These are phyloP conservation scores for Ilyonectria mors-panacis DNA, from an alignment of 2,329 filamentous ascomycete genomes.

Conservation along the genomic window DNA sequence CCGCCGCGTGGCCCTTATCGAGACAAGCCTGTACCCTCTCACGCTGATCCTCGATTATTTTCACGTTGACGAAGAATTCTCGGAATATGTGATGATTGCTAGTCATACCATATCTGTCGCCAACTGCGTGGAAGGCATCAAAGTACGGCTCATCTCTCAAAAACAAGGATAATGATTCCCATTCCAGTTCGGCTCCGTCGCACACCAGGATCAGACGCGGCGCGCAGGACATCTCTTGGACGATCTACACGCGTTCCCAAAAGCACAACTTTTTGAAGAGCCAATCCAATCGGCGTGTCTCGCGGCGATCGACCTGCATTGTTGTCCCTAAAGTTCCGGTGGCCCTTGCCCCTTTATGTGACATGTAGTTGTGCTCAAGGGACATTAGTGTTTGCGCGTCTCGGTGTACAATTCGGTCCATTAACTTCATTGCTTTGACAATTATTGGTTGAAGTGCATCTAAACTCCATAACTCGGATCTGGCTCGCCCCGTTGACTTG, in stretches of 20 bases:
- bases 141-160: slow-evolving; percentile 34
- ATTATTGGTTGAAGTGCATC: not conserved
- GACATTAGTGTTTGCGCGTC: not conserved
- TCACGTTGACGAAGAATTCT: slow-evolving; percentile 4
- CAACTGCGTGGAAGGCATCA: slow-evolving; percentile 26
- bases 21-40: not conserved
- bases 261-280: not conserved
- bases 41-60: slow-evolving; percentile 35
- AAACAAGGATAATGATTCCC: slow-evolving; percentile 11
- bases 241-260: slow-evolving; percentile 31
- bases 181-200: slow-evolving; percentile 7
- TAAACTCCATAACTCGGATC: too few species aligned
- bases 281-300: too few species aligned
- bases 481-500: too few species aligned
- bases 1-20: not conserved
- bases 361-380: too few species aligned
- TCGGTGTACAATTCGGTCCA: slow-evolving; percentile 7
- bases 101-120: too few species aligned
- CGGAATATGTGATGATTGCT: not conserved
- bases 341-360: too few species aligned
- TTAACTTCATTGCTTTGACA: slow-evolving; percentile 4
- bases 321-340: too few species aligned
- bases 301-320: too few species aligned
- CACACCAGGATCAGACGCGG: slow-evolving; percentile 18
- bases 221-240: slow-evolving; percentile 33